Evolutionary conservation across 1,284 basidiomycete genomes (phyloP).

Genomic region (Grifola frondosa): DNA sequence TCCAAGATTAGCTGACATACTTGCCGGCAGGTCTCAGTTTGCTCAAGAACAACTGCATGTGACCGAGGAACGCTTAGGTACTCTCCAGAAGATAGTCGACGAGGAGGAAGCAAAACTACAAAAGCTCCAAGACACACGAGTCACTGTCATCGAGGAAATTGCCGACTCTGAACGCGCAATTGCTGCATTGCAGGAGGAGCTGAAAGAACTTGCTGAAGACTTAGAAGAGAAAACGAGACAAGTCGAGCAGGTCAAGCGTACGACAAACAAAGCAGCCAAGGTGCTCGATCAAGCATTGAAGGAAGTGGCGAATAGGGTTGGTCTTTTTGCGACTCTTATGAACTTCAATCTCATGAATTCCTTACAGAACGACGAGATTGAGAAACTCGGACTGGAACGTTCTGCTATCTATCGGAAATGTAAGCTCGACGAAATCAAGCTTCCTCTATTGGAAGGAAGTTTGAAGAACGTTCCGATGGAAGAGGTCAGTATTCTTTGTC

Average conservation of each 20-base stretch:
- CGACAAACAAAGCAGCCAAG: constrained; percentile 67
- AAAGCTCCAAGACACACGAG: constrained; percentile 59
- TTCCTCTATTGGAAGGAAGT: constrained; percentile 78
- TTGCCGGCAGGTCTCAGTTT: constrained; percentile 72
- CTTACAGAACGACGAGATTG: constrained; percentile 89
- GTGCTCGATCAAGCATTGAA: constrained; percentile 85
- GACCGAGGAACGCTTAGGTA: constrained; percentile 62
- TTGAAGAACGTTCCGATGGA: constrained; percentile 92
- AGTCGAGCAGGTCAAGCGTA: constrained; percentile 79
- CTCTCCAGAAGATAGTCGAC: constrained; percentile 53
- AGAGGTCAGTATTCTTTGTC: constrained; percentile 54
- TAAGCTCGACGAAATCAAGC: constrained; percentile 87
- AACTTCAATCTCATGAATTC: too few species aligned
- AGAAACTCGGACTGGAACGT: constrained; percentile 84
- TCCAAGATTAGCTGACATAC: too few species aligned
- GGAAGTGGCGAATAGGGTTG: constrained; percentile 80
- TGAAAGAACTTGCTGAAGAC: constrained; percentile 60
- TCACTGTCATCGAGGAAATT: constrained; percentile 64
- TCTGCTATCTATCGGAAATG: constrained; percentile 89
- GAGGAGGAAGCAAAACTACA: constrained; percentile 59
- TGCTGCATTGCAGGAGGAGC: constrained; percentile 55
- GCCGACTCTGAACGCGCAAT: constrained; percentile 61
- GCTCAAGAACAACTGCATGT: constrained; percentile 71
- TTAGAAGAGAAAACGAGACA: constrained; percentile 68
- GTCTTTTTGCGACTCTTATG: constrained; percentile 8